Base-by-base conservation (phyloP, 768 basidiomycete species). In the Collybiopsis luxurians region DNA sequence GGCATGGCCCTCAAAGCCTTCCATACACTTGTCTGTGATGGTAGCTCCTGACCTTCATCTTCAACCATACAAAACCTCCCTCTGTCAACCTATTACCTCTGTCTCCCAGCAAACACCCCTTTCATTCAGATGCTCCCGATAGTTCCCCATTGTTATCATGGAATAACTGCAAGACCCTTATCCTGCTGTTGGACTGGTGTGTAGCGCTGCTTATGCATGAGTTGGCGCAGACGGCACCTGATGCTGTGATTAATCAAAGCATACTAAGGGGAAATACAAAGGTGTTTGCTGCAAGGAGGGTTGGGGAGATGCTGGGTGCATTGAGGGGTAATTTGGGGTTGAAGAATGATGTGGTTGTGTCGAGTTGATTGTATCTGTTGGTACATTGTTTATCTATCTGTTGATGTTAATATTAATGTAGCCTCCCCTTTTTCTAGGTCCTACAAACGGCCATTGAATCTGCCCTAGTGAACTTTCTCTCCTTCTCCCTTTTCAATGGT, bases 1-100 rank as follows among this genome's bases (percentile, higher is more conserved):
- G 81, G 87, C 23, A 82, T 86, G 0, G 86, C 87, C 2, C 69
- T 89, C 28, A 91, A 89, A 61, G 77, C 86, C 0, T 79, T 78
- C 63, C 71, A 67, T 17, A 63, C 58, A 13, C 64, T 81, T 5
- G 46, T 55, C 27, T 27, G 44, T 12, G 4, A 9, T 11, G 43
- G 34, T 27, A n/a, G 44, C 17, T 10, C 13, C 17, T 5, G 31
- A 34, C 31, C 31, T 34, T 34, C 31, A 5, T 34, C 31, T 34
- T 34, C 31, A 13, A 34, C 43, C 10, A 6, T 47, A 15, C 42
- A 64, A 2, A 56, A 65, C 4, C 73, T 85, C 21, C 74, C 83
- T 0, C 78, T 80, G 0, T 82, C 82, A 0, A 75, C 79, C 0
- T 61, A 64, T 6, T 89, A 86, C 67, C 78, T 91, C 34, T 82